Base-by-base conservation (phyloP, 2,329 filamentous ascomycete genomes). In the Paracoccidioides lutzii region DNA sequence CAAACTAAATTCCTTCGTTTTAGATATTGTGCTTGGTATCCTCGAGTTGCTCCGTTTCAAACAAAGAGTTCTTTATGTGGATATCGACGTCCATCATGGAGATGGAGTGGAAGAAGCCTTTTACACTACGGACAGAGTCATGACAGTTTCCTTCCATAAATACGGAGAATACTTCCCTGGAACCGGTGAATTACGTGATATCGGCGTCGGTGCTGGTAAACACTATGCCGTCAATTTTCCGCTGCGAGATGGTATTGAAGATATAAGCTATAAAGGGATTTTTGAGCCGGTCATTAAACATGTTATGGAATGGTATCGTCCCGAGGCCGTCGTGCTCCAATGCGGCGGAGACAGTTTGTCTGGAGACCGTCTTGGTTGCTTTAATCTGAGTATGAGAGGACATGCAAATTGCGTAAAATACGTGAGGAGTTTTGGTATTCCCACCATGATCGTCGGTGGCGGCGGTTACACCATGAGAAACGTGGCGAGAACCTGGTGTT, bases 111-210 rank as follows among this genome's bases (percentile, higher is more conserved):
- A 86, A 68, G 83, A 86, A 68, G 83, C 83, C 4, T 86, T 86
- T 65, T 85, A 85, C 68, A 83, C 82, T 1, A 86, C 82, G 46
- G 82, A 86, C 65, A 80, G 83, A 55, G 83, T 86, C 64, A 85
- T 86, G 82, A 85, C 82, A 3, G 78, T 81, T 48, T 85, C 82
- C 3, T 86, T 86, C 70, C 83, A 86, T 74, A 86, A 85, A 63
- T 86, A 86, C 64, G 83, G 83, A 63, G 83, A 85, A 66, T 86
- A 85, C 69, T 86, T 86, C 68, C 83, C 83, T 0, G 83, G 83
- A 48, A 86, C 83, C 9, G 83, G 83, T 60, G 83, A 85, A 64
- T 75, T 86, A 42, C 78, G 82, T 59, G 83, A 86, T 65, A 83
- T 85, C 54, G 83, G 83, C 60, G 81, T 85, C 10, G 81, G 81